These are phyloP conservation scores for Suhomyces maxii DNA, from an alignment of 1,139 yeast species.

Conservation along the genomic window DNA sequence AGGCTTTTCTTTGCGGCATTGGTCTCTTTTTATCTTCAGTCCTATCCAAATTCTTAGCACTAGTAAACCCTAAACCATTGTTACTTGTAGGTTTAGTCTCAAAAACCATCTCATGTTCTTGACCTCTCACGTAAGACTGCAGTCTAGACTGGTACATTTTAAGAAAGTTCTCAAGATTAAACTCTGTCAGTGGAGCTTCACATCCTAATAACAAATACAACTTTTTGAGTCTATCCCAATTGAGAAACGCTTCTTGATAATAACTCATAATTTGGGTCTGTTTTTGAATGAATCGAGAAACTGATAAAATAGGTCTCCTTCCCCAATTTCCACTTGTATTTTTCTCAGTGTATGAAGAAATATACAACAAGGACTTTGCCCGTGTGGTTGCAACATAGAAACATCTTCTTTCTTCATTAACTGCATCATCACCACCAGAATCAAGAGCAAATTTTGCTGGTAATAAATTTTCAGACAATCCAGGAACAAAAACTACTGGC, in stretches of 20 bases:
- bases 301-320: constrained; percentile 20
- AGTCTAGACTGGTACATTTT: constrained; percentile 13
- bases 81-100: constrained; percentile 4
- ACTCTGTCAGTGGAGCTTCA: constrained; percentile 1
- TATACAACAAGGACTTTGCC: constrained; percentile 53
- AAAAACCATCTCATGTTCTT: constrained; percentile 5
- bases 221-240: constrained; percentile 14
- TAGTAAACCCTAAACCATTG: constrained; percentile 12
- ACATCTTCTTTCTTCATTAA: constrained; percentile 79
- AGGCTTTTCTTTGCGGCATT: background rate
- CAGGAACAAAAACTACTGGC: constrained; percentile 87
- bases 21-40: background rate
- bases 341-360: constrained; percentile 36
- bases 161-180: constrained; percentile 11
- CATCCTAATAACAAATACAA: constrained; percentile 20
- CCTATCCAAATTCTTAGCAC: constrained; percentile 13
- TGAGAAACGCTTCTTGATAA: constrained; percentile 21
- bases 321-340: constrained; percentile 20
- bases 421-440: constrained; percentile 33
- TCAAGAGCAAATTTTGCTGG: constrained; percentile 49
- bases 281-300: constrained; percentile 35
- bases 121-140: constrained; percentile 16
- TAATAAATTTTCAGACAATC: constrained; percentile 58
- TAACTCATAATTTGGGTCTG: constrained; percentile 7
- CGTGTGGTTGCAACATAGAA: constrained; percentile 88